These are phyloP conservation scores for Colletotrichum tropicale DNA, from an alignment of 2,329 filamentous ascomycete species.

Conservation along the genomic window DNA sequence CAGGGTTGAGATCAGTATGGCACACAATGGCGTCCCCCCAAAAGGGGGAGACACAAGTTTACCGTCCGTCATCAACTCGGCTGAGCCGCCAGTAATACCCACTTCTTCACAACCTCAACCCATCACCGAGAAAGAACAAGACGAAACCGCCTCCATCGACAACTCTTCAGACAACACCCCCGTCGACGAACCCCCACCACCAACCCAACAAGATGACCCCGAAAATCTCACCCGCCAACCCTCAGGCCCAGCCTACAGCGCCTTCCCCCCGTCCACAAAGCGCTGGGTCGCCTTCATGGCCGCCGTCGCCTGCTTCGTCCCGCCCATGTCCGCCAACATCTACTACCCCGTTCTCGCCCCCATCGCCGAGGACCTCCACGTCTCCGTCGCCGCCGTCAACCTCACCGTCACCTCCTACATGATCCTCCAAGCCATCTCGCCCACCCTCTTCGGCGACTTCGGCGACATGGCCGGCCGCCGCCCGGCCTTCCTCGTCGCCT, in stretches of 20 bases:
- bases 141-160: background rate
- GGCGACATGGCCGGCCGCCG: constrained; percentile 65
- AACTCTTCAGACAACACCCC: background rate
- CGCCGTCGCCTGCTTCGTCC: constrained; percentile 57
- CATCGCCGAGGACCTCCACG: constrained; percentile 42
- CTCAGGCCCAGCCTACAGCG: constrained; percentile 38
- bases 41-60: no score
- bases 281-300: constrained; percentile 59
- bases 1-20: background rate
- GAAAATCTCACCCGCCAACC: constrained; percentile 34
- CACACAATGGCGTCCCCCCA: background rate
- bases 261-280: constrained; percentile 44
- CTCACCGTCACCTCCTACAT: constrained; percentile 64
- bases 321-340: constrained; percentile 65
- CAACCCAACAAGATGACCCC: constrained; percentile 17
- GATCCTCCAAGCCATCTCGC: constrained; percentile 67
- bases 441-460: constrained; percentile 65
- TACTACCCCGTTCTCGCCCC: constrained; percentile 50
- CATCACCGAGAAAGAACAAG: background rate
- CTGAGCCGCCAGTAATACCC: background rate
- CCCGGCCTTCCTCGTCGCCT: constrained; percentile 64
- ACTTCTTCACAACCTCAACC: background rate
- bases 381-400: constrained; percentile 47
- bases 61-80: background rate
- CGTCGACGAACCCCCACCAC: background rate